Evolutionary conservation across 345 rosid genomes (phyloP).

Genomic region (Clausena lansium): DNA sequence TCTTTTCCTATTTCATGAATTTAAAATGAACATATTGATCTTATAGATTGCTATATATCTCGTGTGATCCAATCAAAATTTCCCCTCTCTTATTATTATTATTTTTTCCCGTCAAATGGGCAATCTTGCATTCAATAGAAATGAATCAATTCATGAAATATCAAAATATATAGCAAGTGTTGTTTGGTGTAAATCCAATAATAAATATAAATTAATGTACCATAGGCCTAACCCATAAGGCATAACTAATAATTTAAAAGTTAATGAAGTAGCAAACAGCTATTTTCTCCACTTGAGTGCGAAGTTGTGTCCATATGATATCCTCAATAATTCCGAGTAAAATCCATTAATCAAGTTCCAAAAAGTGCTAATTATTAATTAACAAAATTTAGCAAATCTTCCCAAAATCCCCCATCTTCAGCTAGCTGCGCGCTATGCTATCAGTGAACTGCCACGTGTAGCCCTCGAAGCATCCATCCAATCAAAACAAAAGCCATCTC

Average conservation of each 20-base stretch:
- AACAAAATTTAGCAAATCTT: slow-evolving; percentile 2
- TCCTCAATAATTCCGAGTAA: background rate
- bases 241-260: background rate
- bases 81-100: background rate
- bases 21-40: background rate
- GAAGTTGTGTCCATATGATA: slow-evolving; percentile 10
- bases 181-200: background rate
- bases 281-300: slow-evolving; percentile 14
- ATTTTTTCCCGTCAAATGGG: background rate
- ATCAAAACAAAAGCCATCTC: background rate
- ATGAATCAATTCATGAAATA: background rate
- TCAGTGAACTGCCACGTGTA: slow-evolving; percentile 12
- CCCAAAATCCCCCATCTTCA: slow-evolving; percentile 7
- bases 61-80: background rate
- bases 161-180: background rate
- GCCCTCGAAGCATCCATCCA: background rate
- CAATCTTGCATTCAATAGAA: background rate
- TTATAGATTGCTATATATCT: background rate
- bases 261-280: slow-evolving; percentile 13
- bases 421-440: background rate
- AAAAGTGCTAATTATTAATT: background rate
- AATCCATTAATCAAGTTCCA: background rate
- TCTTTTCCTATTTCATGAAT: background rate
- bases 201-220: background rate
- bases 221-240: background rate